A percentile compares a stretch with the other conserved stretches of the same genome.
These are phyloP conservation scores for Candolleomyces efflorescens DNA, from an alignment of 768 basidiomycete genomes.

Conservation along the genomic window DNA sequence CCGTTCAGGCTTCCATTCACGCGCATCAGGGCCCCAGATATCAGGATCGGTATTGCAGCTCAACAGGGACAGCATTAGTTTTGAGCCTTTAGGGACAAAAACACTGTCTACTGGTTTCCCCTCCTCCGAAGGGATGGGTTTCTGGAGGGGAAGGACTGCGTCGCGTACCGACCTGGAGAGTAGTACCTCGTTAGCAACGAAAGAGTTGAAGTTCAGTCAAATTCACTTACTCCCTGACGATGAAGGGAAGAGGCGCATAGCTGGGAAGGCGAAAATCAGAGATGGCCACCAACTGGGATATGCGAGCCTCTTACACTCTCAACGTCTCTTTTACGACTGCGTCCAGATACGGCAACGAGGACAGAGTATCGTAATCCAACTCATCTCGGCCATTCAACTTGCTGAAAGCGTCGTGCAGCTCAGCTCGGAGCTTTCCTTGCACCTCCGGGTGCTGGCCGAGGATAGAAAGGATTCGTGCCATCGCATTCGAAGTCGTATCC, in stretches of 20 bases:
- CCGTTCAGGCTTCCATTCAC: slow-evolving; percentile 35
- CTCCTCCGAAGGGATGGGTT: slow-evolving; percentile 11
- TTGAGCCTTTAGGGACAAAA: slow-evolving; percentile 20
- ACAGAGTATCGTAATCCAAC: slow-evolving; percentile 26
- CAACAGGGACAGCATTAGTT: slow-evolving; percentile 20
- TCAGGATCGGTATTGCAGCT: slow-evolving; percentile 25
- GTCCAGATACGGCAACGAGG: slow-evolving; percentile 28
- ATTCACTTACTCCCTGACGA: no score
- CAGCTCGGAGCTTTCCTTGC: slow-evolving; percentile 33
- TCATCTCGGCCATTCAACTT: slow-evolving; percentile 14
- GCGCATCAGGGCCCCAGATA: slow-evolving; percentile 34
- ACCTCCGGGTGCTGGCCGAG: slow-evolving; percentile 30
- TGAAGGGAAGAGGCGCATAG: not conserved
- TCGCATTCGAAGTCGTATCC: slow-evolving; percentile 38
- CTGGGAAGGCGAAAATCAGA: not conserved
- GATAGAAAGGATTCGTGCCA: slow-evolving; percentile 28
- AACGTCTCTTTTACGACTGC: slow-evolving; percentile 31
- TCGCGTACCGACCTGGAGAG: no score
- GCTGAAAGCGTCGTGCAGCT: slow-evolving; percentile 27
- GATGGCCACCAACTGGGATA: no score
- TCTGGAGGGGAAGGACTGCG: no score
- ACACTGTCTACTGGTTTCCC: slow-evolving; percentile 22
- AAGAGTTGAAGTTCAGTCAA: no score
- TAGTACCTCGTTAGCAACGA: no score
- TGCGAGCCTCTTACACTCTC: slow-evolving; percentile 15